Evolutionary conservation across 2,329 filamentous ascomycete genomes (phyloP), one percentile per base, ranked within the genome.

Genomic region (Aspergillus oerlinghausenensis): DNA sequence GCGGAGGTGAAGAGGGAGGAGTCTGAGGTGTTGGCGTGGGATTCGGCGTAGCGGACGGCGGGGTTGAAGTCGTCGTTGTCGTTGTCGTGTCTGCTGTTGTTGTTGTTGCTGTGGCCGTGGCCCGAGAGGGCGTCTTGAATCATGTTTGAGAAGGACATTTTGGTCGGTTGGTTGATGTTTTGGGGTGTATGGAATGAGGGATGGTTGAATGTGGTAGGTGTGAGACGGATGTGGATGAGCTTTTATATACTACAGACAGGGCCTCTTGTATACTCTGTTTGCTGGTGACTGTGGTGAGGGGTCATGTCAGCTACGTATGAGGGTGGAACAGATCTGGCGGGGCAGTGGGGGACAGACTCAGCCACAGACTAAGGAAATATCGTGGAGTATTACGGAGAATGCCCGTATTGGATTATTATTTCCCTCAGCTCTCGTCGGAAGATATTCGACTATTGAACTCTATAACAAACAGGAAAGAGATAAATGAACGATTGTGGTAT

Each of bases 1-100:
- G 83, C 84, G 21, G 72, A 76, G 60, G 75, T 79, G 76, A 88
- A 88, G 45, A 88, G 63, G 4, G 64, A 67, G 4, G 82, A 79
- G 35, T 81, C 75, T 62, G 72, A 69, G 63, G 72, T 68, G n/a
- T 78, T 78, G 55, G 81, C 74, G 63, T 86, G 78, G 55, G 81
- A 74, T 28, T 79, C 70, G 19, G 85, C 85, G 62, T 86, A 81
- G 43, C 78, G 70, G 50, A 78, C 75, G 8, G 84, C 84, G 51
- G 77, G 77, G 50, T 75, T 77, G 67, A 82, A 79, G 63, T 87
- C 82, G 61, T 82, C 76, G 59, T 77, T 74, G 59, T 57, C 40
- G 51, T 32, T 40, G 53, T 32, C 25, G 32, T 35, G 55, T 38
- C 55, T 35, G 45, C 56, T 38, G 29, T 32, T 32, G 42, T 38